Conservation (phyloP, 129 eudicot genomes). For the Lactuca saligna region DNA sequence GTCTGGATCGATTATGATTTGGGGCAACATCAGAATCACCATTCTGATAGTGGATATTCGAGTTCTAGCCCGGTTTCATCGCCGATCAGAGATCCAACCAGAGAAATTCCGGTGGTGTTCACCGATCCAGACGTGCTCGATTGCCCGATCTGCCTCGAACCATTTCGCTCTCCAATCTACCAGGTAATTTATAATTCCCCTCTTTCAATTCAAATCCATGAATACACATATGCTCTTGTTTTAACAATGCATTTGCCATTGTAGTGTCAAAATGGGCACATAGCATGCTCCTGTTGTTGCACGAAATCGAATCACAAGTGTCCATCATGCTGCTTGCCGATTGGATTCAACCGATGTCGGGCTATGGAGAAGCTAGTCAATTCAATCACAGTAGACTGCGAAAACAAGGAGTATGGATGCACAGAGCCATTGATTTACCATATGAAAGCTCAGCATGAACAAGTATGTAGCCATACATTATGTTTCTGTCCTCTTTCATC, state of each 20-base stretch:
- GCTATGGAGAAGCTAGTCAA: slow-evolving; percentile 68
- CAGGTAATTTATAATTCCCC: neutral
- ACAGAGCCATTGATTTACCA: slow-evolving; percentile 36
- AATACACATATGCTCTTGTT: neutral
- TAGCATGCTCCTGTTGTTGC: slow-evolving; percentile 51
- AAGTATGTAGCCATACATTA: slow-evolving; percentile 33
- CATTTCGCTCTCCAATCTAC: neutral
- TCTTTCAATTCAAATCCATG: neutral
- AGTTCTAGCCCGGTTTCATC: too few relatives aligned
- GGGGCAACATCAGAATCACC: neutral
- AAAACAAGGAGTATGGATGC: slow-evolving; percentile 43
- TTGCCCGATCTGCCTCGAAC: neutral
- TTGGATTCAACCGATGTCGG: slow-evolving; percentile 58
- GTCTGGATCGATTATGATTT: too few relatives aligned
- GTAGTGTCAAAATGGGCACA: slow-evolving; percentile 65
- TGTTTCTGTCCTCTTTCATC: slow-evolving; percentile 47
- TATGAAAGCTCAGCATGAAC: slow-evolving; percentile 44
- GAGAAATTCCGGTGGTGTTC: neutral
- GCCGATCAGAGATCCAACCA: too few relatives aligned
- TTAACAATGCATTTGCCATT: neutral
- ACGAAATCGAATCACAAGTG: slow-evolving; percentile 38
- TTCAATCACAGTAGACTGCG: slow-evolving; percentile 43
- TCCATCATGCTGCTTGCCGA: slow-evolving; percentile 46
- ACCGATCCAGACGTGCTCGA: neutral
- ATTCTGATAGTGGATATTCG: too few relatives aligned